phyloP scores from a whole-genome alignment of 2,329 filamentous ascomycete species.

The Karstenula rhodostoma region DNA sequence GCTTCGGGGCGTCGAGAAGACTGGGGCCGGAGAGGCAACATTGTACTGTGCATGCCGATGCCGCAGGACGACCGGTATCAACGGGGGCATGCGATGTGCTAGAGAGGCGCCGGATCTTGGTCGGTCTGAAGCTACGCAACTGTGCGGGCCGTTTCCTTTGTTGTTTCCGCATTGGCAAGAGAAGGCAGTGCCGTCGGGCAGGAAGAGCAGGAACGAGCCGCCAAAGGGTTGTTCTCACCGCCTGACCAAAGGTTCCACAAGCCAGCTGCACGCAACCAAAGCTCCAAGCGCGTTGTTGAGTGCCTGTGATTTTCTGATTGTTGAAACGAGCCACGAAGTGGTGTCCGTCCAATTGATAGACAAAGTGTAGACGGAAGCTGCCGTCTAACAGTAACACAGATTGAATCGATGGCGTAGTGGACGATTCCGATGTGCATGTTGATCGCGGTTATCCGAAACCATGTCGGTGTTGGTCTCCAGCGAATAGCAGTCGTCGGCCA shows the following conservation, averaged over 20 bases:
- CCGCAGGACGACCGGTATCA: slow-evolving; percentile 20
- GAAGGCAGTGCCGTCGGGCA: background rate
- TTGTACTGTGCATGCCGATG: slow-evolving; percentile 7
- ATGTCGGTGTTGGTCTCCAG: background rate
- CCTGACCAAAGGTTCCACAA: background rate
- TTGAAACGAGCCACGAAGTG: no score
- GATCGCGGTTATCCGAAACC: no score
- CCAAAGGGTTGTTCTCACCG: slow-evolving; percentile 1
- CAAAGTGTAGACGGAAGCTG: no score
- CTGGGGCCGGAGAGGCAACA: slow-evolving; percentile 13
- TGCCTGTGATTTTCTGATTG: no score
- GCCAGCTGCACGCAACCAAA: no score
- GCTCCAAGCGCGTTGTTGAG: no score
- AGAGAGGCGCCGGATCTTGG: slow-evolving; percentile 10
- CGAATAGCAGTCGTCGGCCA: background rate
- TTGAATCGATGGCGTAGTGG: background rate
- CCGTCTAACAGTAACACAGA: no score
- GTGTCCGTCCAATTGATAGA: no score
- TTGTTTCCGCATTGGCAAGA: background rate
- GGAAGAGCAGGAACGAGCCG: background rate
- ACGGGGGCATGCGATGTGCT: slow-evolving; percentile 20
- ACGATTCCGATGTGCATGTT: background rate
- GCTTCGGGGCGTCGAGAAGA: slow-evolving; percentile 19
- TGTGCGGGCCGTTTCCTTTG: background rate
- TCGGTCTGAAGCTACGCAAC: background rate